Evolutionary conservation across 495 filamentous ascomycete genomes (phyloP).

Genomic region (Mycothermus thermophilus): DNA sequence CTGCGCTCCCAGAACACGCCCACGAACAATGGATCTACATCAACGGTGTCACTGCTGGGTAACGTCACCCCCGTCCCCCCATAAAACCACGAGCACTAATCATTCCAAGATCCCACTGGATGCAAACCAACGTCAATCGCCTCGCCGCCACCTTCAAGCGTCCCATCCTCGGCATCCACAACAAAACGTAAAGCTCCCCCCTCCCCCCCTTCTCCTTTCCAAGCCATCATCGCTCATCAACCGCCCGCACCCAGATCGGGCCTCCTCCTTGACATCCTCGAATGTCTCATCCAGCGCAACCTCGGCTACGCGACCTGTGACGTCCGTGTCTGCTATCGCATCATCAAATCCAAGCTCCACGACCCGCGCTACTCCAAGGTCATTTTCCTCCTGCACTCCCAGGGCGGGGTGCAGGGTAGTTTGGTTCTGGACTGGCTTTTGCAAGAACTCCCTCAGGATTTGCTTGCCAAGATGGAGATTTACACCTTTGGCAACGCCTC

Average conservation of each 20-base stretch:
- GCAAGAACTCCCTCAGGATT: slow-evolving; percentile 54
- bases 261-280: slow-evolving; percentile 57
- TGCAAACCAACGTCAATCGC: slow-evolving; percentile 57
- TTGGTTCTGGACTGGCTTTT: slow-evolving; percentile 69
- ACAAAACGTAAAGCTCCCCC: slow-evolving; percentile 50
- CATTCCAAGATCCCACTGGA: slow-evolving; percentile 35
- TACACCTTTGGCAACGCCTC: slow-evolving; percentile 79
- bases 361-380: slow-evolving; percentile 51
- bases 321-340: slow-evolving; percentile 42
- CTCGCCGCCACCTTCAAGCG: slow-evolving; percentile 62
- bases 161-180: slow-evolving; percentile 67
- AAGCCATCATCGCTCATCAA: too few species aligned
- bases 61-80: slow-evolving; percentile 9
- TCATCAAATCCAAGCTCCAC: slow-evolving; percentile 45
- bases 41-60: slow-evolving; percentile 55
- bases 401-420: slow-evolving; percentile 66
- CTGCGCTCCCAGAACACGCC: slow-evolving; percentile 26
- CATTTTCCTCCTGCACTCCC: slow-evolving; percentile 65
- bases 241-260: slow-evolving; percentile 38
- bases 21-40: slow-evolving; percentile 64
- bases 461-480: slow-evolving; percentile 58
- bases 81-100: not conserved
- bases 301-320: slow-evolving; percentile 60
- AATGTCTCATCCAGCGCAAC: slow-evolving; percentile 65
- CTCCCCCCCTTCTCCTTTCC: too few species aligned